Percentiles rank a stretch among this genome's conserved stretches.
Conservation (phyloP, 805 yeast genomes). For the Maudiozyma saulgeensis region DNA sequence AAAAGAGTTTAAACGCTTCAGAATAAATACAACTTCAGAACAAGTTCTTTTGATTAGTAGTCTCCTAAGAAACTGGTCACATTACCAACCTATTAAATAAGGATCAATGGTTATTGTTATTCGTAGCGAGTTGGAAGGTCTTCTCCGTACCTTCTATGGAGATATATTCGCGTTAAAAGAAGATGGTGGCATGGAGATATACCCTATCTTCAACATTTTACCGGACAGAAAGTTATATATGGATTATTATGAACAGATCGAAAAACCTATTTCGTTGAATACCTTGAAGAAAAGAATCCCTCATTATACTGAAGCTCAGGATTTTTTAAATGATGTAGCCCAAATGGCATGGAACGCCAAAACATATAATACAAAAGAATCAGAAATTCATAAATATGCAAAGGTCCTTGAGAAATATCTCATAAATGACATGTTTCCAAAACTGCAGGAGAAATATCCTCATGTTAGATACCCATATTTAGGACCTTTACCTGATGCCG, state of each 20-base stretch:
- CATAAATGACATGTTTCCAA: conserved; percentile 29
- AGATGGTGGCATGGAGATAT: conserved; percentile 20
- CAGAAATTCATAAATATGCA: conserved; percentile 61
- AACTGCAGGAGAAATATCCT: conserved; percentile 25
- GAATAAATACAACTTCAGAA: too few relatives aligned
- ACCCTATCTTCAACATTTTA: conserved; percentile 30
- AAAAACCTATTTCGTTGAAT: conserved; percentile 70
- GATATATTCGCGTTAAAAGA: conserved; percentile 16
- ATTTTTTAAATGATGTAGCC: conserved; percentile 66
- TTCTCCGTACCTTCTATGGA: conserved; percentile 7
- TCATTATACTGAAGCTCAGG: conserved; percentile 52
- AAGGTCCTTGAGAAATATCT: conserved; percentile 36
- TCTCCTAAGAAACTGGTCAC: neutral
- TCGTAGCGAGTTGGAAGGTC: conserved; percentile 5
- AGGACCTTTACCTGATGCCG: conserved; percentile 57
- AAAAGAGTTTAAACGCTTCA: too few relatives aligned
- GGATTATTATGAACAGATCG: conserved; percentile 73
- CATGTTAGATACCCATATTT: conserved; percentile 38
- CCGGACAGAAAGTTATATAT: conserved; percentile 61
- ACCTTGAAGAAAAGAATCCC: conserved; percentile 55
- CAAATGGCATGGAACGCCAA: conserved; percentile 89
- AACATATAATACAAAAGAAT: conserved; percentile 62
- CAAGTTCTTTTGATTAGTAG: too few relatives aligned
- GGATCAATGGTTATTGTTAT: conserved; percentile 1
- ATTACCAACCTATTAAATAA: neutral